Evolutionary conservation across 305 asterid genomes (phyloP), one percentile per base, ranked within the genome.

Genomic region (Stenogyne calaminthoides): DNA sequence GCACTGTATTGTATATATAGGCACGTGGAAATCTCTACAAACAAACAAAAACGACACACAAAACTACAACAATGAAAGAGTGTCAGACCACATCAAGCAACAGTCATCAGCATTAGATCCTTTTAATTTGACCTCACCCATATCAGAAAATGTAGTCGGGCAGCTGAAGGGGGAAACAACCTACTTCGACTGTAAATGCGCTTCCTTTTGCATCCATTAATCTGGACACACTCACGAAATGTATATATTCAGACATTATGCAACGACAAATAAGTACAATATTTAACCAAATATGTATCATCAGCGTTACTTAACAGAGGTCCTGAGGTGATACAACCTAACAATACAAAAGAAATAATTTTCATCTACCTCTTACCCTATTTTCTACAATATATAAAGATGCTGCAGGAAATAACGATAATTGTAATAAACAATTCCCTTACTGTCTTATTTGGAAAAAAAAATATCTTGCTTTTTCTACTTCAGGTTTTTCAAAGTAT

Each of bases 101-200:
- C 51, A 60, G 7, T 12, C 36, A 63, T 29, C 57, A 51, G 56
- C 72, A 68, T 44, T 15, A 37, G 27, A 67, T 14, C 70, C 47
- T 58, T 46, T 46, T n/a, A 10, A 27, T 6, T 56, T 20, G 57
- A 51, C 46, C 39, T 16, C 11, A 20, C 40, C 11, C 11, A 27
- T 14, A 72, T 88, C 84, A 90, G 92, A 87, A 95, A 40, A 95
- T 84, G 81, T 95, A 95, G 77, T 89, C 97, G 0, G 96, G 98
- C 80, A 89, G 71, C 77, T 81, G 80, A 61, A 95, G 84, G n/a
- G 98, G 86, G 77, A 92, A 88, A 66, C 76, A 83, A 44, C 94
- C 80, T 71, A 88, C 97, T 77, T 85, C 89, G 47, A 82, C 98
- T 15, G 79, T 75, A 73, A 95, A 95, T 0, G 86, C 88, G 69